Percentiles rank a stretch among this genome's conserved stretches.
Conservation (phyloP, 208 protist species). For the Leptomonas seymouri region DNA sequence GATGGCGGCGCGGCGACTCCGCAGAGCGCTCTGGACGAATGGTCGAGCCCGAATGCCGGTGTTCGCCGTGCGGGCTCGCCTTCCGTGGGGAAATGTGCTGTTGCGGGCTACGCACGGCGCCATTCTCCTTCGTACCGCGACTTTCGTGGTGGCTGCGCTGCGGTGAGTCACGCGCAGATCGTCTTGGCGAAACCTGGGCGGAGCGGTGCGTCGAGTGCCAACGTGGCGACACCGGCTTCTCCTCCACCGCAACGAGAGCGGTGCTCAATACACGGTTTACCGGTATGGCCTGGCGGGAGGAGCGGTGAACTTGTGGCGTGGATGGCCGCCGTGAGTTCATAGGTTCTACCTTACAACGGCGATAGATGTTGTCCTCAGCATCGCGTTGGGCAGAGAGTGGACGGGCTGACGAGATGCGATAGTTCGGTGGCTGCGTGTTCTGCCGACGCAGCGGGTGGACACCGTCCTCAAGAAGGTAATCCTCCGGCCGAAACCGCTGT, state of each 20-base stretch:
- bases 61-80: conserved; percentile 15
- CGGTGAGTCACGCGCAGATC: conserved; percentile 19
- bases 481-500: conserved; percentile 9
- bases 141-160: conserved; percentile 26
- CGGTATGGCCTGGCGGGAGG: conserved; percentile 15
- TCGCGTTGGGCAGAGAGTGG: conserved; percentile 5
- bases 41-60: conserved; percentile 17
- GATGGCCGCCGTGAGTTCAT: conserved; percentile 3
- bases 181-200: conserved; percentile 19
- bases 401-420: conserved; percentile 23
- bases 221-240: conserved; percentile 12
- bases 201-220: conserved; percentile 2
- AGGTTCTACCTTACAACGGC: conserved; percentile 26
- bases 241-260: conserved; percentile 24
- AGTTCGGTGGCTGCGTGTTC: conserved; percentile 41
- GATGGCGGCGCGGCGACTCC: conserved; percentile 13
- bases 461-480: conserved; percentile 24
- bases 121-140: conserved; percentile 6
- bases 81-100: conserved; percentile 8
- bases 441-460: conserved; percentile 31
- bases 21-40: conserved; percentile 23
- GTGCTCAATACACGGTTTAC: conserved; percentile 5
- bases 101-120: conserved; percentile 23
- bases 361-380: conserved; percentile 11
- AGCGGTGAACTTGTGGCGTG: conserved; percentile 3